Percentiles rank a stretch among this genome's conserved stretches.
Evolutionary conservation across 345 rosid species (phyloP).

Genomic region (Populus deltoides): DNA sequence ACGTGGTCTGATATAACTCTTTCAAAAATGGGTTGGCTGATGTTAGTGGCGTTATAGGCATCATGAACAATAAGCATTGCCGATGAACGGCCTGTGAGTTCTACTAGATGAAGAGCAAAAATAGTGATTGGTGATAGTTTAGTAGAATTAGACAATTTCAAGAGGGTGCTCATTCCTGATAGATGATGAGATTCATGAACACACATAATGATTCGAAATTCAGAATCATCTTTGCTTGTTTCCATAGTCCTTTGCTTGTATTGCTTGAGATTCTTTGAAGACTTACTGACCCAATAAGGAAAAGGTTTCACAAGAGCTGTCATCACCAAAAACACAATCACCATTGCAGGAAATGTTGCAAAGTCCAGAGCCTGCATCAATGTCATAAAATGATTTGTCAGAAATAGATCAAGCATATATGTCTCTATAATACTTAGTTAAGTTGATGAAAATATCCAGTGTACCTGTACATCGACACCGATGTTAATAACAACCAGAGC

Average conservation of each 20-base stretch:
- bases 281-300: slow-evolving; percentile 23
- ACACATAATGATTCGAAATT: slow-evolving; percentile 40
- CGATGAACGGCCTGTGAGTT: slow-evolving; percentile 48
- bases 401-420: no score
- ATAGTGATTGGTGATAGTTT: slow-evolving; percentile 33
- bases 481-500: slow-evolving; percentile 15
- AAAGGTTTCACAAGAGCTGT: slow-evolving; percentile 32
- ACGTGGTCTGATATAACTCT: slow-evolving; percentile 18
- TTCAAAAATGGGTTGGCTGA: background rate
- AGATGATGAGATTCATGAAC: slow-evolving; percentile 34
- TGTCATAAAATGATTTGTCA: background rate
- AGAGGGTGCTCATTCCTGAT: slow-evolving; percentile 41
- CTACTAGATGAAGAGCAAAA: slow-evolving; percentile 52
- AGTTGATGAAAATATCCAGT: no score
- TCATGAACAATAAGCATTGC: slow-evolving; percentile 57
- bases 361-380: slow-evolving; percentile 8
- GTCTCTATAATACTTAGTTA: background rate
- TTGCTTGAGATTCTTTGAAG: slow-evolving; percentile 15
- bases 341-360: slow-evolving; percentile 1
- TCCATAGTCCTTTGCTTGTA: slow-evolving; percentile 43
- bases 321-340: slow-evolving; percentile 6
- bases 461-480: slow-evolving; percentile 11
- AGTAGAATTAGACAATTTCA: slow-evolving; percentile 42
- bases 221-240: slow-evolving; percentile 27
- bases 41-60: background rate